These are phyloP conservation scores for Macadamia tetraphylla DNA, from an alignment of 164 flowering plant species.

Conservation along the genomic window DNA sequence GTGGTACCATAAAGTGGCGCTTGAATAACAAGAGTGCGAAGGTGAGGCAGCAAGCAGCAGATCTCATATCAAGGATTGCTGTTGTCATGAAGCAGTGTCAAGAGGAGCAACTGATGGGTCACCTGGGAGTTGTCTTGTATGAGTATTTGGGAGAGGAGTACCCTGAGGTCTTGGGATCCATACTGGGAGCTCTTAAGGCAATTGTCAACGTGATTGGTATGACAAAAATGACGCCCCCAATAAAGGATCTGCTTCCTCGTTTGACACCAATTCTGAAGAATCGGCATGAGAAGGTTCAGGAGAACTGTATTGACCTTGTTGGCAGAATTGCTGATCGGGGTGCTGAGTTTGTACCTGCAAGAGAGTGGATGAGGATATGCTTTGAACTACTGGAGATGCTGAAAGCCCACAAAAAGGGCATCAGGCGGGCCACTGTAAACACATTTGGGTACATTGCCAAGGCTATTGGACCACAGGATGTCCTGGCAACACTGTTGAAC, in stretches of 20 bases:
- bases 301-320: conserved; percentile 96
- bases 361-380: conserved; percentile 99
- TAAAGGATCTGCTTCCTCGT: conserved; percentile 92
- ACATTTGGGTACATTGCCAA: conserved; percentile 98
- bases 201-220: conserved; percentile 98
- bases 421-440: conserved; percentile 92
- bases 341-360: conserved; percentile 97
- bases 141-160: conserved; percentile 97
- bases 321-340: conserved; percentile 99
- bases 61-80: conserved; percentile 95
- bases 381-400: conserved; percentile 99
- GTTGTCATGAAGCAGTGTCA: conserved; percentile 99
- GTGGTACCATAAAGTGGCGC: conserved; percentile 99
- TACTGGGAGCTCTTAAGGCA: conserved; percentile 89
- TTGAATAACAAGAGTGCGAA: conserved; percentile 97
- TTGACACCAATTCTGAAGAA: conserved; percentile 95
- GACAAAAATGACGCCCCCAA: conserved; percentile 99
- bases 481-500: conserved; percentile 85
- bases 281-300: conserved; percentile 97
- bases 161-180: conserved; percentile 95
- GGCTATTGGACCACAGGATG: conserved; percentile 99
- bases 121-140: conserved; percentile 92
- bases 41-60: conserved; percentile 98
- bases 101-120: conserved; percentile 99
- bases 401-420: conserved; percentile 97